Percentiles rank a stretch among this genome's conserved stretches.
Conservation (phyloP, 2,329 filamentous ascomycete genomes). For the Aspergillus uvarum region DNA sequence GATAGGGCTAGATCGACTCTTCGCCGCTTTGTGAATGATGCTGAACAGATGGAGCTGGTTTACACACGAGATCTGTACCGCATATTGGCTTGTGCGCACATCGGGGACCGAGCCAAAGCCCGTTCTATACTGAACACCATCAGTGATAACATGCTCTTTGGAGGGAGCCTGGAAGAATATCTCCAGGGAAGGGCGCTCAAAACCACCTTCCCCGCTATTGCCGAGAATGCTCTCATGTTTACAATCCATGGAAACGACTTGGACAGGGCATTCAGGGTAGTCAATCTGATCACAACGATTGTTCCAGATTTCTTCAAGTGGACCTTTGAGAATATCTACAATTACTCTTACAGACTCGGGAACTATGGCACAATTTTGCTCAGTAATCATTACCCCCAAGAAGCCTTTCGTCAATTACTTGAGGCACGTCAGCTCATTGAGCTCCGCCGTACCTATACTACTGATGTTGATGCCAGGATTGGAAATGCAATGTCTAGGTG, state of each 20-base stretch:
- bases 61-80: background rate
- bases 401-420: slow-evolving; percentile 19
- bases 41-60: slow-evolving; percentile 1
- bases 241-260: slow-evolving; percentile 14
- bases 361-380: slow-evolving; percentile 17
- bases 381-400: slow-evolving; percentile 14
- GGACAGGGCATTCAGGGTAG: slow-evolving; percentile 13
- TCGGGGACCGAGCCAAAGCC: slow-evolving; percentile 19
- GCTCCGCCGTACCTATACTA: slow-evolving; percentile 16
- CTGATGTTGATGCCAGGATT: slow-evolving; percentile 22
- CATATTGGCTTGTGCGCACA: slow-evolving; percentile 16
- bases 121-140: slow-evolving; percentile 17
- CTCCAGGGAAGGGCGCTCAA: slow-evolving; percentile 8
- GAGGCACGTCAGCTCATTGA: slow-evolving; percentile 20
- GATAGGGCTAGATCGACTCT: background rate
- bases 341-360: slow-evolving; percentile 15
- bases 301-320: slow-evolving; percentile 14
- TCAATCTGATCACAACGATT: background rate
- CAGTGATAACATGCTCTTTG: background rate
- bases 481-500: slow-evolving; percentile 12
- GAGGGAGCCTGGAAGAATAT: background rate
- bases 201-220: slow-evolving; percentile 10
- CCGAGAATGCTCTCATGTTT: slow-evolving; percentile 20
- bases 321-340: slow-evolving; percentile 9
- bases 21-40: slow-evolving; percentile 14